Evolutionary conservation across 1,139 yeast species (phyloP).

Genomic region (Geotrichum restrictum): DNA sequence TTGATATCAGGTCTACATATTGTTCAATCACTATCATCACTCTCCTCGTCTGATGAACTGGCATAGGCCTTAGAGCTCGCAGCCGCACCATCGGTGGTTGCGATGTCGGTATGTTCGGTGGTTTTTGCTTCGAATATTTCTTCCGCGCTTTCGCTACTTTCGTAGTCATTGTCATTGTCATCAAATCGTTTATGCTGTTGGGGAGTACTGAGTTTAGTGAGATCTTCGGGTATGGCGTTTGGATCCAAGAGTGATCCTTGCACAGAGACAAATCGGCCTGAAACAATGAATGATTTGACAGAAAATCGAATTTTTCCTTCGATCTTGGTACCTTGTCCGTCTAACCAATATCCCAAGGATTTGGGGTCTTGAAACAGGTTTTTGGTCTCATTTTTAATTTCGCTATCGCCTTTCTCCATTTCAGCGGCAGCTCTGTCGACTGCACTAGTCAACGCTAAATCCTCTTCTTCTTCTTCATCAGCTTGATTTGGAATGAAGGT

Average conservation of each 20-base stretch:
- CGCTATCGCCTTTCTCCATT: conserved; percentile 22
- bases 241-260: conserved; percentile 51
- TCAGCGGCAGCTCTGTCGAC: conserved; percentile 25
- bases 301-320: conserved; percentile 79
- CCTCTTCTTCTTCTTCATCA: conserved; percentile 45
- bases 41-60: conserved; percentile 3
- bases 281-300: conserved; percentile 65
- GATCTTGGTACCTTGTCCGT: conserved; percentile 62
- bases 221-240: conserved; percentile 37
- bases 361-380: conserved; percentile 33
- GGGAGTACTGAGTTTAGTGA: conserved; percentile 8
- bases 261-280: conserved; percentile 77
- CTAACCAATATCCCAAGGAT: conserved; percentile 84
- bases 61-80: neutral
- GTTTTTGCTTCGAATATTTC: conserved; percentile 1
- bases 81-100: neutral
- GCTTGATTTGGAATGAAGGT: conserved; percentile 72
- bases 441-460: conserved; percentile 21
- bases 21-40: conserved; percentile 14
- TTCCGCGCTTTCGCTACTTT: neutral
- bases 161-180: conserved; percentile 7
- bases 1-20: no score
- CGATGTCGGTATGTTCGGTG: no score
- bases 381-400: conserved; percentile 10
- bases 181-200: conserved; percentile 13